Percentiles rank a stretch among this genome's conserved stretches.
These are phyloP conservation scores for Singerocomus inundabilis DNA, from an alignment of 1,284 basidiomycete genomes.

Conservation along the genomic window DNA sequence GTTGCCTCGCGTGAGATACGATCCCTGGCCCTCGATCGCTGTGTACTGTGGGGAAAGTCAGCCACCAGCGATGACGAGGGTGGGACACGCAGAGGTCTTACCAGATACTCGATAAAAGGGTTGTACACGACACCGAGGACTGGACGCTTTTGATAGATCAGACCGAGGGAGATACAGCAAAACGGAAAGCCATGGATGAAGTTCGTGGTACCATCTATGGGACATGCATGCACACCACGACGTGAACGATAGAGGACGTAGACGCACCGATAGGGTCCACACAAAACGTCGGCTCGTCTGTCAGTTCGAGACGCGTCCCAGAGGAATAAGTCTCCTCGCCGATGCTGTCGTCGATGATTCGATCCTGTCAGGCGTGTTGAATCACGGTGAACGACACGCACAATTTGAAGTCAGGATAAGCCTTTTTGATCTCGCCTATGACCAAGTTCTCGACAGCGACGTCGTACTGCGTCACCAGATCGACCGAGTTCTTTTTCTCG, in stretches of 20 bases:
- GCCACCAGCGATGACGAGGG: neutral
- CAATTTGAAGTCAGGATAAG: constrained; percentile 84
- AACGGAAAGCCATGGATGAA: constrained; percentile 92
- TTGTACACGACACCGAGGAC: constrained; percentile 91
- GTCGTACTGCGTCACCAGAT: constrained; percentile 97
- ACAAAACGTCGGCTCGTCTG: constrained; percentile 89
- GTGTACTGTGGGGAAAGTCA: constrained; percentile 60
- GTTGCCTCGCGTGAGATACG: constrained; percentile 65
- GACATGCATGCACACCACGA: neutral
- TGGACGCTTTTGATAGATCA: constrained; percentile 80
- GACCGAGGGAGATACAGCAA: constrained; percentile 87
- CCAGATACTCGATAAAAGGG: constrained; percentile 84
- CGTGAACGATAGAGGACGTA: constrained; percentile 19
- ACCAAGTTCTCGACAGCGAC: constrained; percentile 90
- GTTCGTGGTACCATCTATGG: constrained; percentile 90
- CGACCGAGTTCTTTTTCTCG: constrained; percentile 90
- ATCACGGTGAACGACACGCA: constrained; percentile 41
- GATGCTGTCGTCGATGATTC: constrained; percentile 54
- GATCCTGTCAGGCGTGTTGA: neutral
- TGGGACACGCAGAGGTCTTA: constrained; percentile 29
- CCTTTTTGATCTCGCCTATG: constrained; percentile 60
- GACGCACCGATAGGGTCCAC: constrained; percentile 76
- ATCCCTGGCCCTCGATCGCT: constrained; percentile 76
- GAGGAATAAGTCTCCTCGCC: constrained; percentile 88
- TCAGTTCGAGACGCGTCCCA: constrained; percentile 68